phyloP scores from a whole-genome alignment of 164 flowering plant genomes.

The Paratinospora sagittata region DNA sequence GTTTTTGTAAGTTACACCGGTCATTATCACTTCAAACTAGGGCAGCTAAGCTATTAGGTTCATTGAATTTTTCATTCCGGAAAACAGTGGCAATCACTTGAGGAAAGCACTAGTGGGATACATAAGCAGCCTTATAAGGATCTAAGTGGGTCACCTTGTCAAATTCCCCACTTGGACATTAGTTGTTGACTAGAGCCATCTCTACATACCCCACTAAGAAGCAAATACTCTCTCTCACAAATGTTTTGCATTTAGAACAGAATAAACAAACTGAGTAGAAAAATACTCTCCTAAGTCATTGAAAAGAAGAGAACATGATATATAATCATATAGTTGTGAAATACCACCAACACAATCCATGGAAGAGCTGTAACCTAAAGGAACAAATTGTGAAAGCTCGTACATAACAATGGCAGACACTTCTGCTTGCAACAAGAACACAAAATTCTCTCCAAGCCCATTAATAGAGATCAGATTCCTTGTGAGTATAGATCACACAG shows the following conservation, averaged over 20 bases:
- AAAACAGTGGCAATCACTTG: too few relatives aligned
- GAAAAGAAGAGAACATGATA: too few relatives aligned
- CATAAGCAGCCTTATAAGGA: background rate
- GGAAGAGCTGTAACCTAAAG: background rate
- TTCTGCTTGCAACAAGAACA: background rate
- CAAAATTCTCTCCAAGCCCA: too few relatives aligned
- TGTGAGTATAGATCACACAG: constrained; percentile 66
- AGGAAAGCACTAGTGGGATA: background rate
- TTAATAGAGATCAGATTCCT: too few relatives aligned
- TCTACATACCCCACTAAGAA: too few relatives aligned
- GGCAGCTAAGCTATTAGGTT: background rate
- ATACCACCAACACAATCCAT: too few relatives aligned
- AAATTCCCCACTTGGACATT: background rate
- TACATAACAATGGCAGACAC: background rate
- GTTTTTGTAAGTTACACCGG: background rate
- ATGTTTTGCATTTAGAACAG: too few relatives aligned
- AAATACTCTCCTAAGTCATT: too few relatives aligned
- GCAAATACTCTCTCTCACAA: too few relatives aligned
- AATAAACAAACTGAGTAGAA: too few relatives aligned
- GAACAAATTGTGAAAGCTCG: background rate
- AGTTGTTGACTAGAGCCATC: background rate
- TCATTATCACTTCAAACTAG: background rate
- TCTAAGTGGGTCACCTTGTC: background rate
- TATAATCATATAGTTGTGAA: too few relatives aligned
- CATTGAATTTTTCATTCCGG: background rate